Evolutionary conservation across 1,139 yeast species (phyloP).

Genomic region (Yamadazyma kanchanaburiensis): DNA sequence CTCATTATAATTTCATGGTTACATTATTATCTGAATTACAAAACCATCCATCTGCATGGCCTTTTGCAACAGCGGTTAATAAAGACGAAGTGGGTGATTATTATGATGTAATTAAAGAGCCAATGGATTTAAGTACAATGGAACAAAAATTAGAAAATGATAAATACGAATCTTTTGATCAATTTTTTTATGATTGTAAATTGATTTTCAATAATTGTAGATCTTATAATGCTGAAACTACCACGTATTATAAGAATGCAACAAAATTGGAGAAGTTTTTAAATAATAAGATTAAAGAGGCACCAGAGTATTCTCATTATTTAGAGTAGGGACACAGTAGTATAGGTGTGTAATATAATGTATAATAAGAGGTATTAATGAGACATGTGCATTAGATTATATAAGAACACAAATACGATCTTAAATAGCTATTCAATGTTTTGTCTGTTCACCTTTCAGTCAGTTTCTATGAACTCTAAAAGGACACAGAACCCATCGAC

Average conservation of each 20-base stretch:
- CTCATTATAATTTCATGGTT: constrained; percentile 93
- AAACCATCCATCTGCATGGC: constrained; percentile 99
- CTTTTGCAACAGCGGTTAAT: constrained; percentile 90
- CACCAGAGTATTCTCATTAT: constrained; percentile 61
- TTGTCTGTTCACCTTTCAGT: too few relatives aligned
- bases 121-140: constrained; percentile 98
- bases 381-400: not conserved
- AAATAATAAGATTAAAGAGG: constrained; percentile 75
- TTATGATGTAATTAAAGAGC: constrained; percentile 93
- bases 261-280: constrained; percentile 88
- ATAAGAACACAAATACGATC: not conserved
- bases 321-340: constrained; percentile 27
- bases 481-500: too few relatives aligned
- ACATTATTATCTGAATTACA: constrained; percentile 83
- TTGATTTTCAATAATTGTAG: constrained; percentile 89
- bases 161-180: constrained; percentile 86
- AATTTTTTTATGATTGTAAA: constrained; percentile 84
- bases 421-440: too few relatives aligned
- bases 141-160: constrained; percentile 90
- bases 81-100: constrained; percentile 95
- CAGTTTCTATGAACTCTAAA: too few relatives aligned
- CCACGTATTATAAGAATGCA: constrained; percentile 89
- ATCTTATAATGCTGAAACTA: constrained; percentile 81
- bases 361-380: not conserved
- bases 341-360: constrained; percentile 1